phyloP scores from a whole-genome alignment of 108 stramenopile genomes.

The Pseudonitzschia delicatissima region DNA sequence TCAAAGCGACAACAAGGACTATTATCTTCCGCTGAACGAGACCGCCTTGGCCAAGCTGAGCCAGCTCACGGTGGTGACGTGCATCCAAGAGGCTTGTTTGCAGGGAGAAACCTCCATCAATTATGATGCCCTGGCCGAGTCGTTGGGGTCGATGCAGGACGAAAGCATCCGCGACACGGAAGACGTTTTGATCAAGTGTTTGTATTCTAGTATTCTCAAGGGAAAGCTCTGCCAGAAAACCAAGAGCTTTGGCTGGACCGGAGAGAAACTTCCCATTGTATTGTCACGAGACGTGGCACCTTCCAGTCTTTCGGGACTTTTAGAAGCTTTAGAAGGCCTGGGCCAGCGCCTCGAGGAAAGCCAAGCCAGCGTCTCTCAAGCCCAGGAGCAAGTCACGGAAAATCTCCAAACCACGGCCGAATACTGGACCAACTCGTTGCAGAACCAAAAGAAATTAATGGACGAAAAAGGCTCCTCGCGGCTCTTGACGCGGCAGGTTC shows the following conservation, averaged over 20 bases:
- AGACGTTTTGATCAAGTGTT: conserved; percentile 37
- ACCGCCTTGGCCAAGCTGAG: conserved; percentile 38
- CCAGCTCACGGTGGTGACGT: conserved; percentile 41
- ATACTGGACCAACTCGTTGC: conserved; percentile 1
- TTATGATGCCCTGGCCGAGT: conserved; percentile 20
- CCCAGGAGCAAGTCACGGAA: conserved; percentile 4
- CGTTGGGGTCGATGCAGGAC: conserved; percentile 17
- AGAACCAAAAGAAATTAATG: background rate
- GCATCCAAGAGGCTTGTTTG: conserved; percentile 37
- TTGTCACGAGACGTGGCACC: conserved; percentile 3
- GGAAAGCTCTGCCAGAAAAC: conserved; percentile 44
- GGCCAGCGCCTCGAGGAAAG: conserved; percentile 16
- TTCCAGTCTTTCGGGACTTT: background rate
- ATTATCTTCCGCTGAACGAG: conserved; percentile 38
- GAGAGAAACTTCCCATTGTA: conserved; percentile 9
- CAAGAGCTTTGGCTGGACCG: conserved; percentile 3
- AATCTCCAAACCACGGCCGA: background rate
- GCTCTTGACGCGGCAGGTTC: background rate
- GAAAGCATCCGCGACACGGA: conserved; percentile 20
- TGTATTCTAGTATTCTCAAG: conserved; percentile 34
- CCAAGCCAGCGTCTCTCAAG: background rate
- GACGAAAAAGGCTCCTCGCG: background rate
- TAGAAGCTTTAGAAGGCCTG: background rate
- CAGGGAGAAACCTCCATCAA: conserved; percentile 11
- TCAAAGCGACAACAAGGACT: background rate